A percentile compares a stretch with the other conserved stretches of the same genome.
These are phyloP conservation scores for Flaveria robusta DNA, from an alignment of 129 eudicot species.

Conservation along the genomic window DNA sequence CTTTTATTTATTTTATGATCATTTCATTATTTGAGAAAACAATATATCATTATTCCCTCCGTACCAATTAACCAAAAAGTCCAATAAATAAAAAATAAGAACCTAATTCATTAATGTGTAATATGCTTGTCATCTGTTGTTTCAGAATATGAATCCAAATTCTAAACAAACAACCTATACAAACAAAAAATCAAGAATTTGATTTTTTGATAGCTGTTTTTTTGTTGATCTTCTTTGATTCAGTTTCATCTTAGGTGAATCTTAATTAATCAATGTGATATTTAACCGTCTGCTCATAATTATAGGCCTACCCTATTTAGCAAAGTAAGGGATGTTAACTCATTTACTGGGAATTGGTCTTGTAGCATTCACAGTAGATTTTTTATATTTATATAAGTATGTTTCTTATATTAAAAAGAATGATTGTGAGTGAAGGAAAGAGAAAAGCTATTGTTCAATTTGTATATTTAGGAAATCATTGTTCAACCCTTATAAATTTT, in stretches of 20 bases:
- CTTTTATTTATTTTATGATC: background rate
- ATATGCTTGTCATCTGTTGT: no score
- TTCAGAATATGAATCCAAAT: no score
- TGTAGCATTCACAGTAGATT: no score
- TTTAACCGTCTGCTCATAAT: background rate
- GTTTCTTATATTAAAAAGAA: no score
- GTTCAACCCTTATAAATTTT: no score
- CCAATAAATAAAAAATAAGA: background rate
- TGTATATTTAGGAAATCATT: no score
- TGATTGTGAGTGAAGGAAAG: no score
- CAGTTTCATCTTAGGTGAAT: background rate
- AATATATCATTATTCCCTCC: background rate
- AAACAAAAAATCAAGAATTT: background rate
- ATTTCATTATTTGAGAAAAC: background rate
- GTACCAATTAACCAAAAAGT: background rate
- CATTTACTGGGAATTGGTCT: background rate
- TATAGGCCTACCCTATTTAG: background rate
- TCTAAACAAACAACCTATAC: no score
- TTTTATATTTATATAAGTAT: no score
- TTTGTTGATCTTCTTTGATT: background rate
- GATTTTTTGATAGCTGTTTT: no score
- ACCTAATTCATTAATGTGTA: background rate
- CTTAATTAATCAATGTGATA: background rate
- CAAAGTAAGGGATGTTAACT: background rate
- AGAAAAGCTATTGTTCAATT: no score